Evolutionary conservation across 306 rosid species (phyloP).

Genomic region (Phaseolus lunatus): DNA sequence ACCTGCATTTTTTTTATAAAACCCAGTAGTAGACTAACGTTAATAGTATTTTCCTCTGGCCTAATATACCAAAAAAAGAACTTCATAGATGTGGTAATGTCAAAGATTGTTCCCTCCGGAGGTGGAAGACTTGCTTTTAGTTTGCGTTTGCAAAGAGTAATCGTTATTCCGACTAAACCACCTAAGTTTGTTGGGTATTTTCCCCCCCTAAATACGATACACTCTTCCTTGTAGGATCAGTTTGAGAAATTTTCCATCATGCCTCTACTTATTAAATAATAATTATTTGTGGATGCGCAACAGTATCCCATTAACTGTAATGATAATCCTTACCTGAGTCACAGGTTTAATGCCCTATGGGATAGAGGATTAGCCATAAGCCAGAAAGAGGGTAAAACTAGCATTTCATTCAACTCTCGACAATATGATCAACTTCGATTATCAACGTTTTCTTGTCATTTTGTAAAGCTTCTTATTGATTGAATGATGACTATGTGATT

Average conservation of each 20-base stretch:
- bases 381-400: neutral
- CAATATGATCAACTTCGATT: constrained; percentile 5
- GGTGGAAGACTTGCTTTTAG: too few relatives aligned
- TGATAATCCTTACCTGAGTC: neutral
- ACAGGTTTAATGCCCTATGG: neutral
- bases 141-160: too few relatives aligned
- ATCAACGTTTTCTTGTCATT: constrained; percentile 25
- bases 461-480: constrained; percentile 6
- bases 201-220: neutral
- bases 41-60: too few relatives aligned
- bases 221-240: constrained; percentile 6
- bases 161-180: neutral
- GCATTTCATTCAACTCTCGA: neutral
- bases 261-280: neutral
- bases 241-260: neutral
- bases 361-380: neutral
- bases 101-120: too few relatives aligned
- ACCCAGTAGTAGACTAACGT: too few relatives aligned
- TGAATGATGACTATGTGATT: constrained; percentile 32
- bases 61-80: too few relatives aligned
- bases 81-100: too few relatives aligned
- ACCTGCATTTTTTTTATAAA: too few relatives aligned
- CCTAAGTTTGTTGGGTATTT: neutral
- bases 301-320: neutral
- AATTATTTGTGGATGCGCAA: constrained; percentile 2